Percentiles rank a stretch among this genome's conserved stretches.
Conservation (phyloP, 257 asterid genomes). For the Solanum microdontum region DNA sequence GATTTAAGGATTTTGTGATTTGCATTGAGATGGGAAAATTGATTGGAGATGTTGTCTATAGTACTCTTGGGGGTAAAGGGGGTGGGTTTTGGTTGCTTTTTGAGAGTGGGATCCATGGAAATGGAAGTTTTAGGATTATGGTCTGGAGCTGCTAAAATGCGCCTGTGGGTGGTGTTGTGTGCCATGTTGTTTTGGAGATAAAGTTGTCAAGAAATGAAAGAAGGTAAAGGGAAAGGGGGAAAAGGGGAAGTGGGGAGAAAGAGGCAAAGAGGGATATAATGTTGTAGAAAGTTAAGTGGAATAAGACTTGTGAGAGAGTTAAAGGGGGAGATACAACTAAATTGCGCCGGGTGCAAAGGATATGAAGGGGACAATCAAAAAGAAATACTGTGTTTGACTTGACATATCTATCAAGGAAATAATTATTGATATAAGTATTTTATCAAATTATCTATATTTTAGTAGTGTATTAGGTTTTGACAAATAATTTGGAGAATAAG, state of each 20-base stretch:
- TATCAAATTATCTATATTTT: too few relatives aligned
- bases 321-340: slow-evolving; percentile 23
- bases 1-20: not conserved
- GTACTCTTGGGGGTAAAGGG: not conserved
- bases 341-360: slow-evolving; percentile 30
- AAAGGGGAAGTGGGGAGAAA: not conserved
- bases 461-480: too few relatives aligned
- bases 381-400: not conserved
- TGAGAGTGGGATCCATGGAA: slow-evolving; percentile 3
- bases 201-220: not conserved
- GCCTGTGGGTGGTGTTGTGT: slow-evolving; percentile 12
- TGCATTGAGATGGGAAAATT: not conserved
- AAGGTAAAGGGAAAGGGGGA: not conserved
- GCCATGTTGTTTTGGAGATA: slow-evolving; percentile 8
- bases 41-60: not conserved
- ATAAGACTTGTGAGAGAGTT: slow-evolving; percentile 9
- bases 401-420: too few relatives aligned
- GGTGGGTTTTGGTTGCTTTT: not conserved
- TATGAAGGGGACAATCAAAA: not conserved
- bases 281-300: slow-evolving; percentile 1
- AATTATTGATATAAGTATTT: too few relatives aligned
- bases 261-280: not conserved
- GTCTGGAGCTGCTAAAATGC: slow-evolving; percentile 4
- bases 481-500: too few relatives aligned
- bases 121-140: slow-evolving; percentile 3